Percentiles rank a stretch among this genome's conserved stretches.
Evolutionary conservation across 805 yeast genomes (phyloP).

Genomic region (Wickerhamiella cacticola): DNA sequence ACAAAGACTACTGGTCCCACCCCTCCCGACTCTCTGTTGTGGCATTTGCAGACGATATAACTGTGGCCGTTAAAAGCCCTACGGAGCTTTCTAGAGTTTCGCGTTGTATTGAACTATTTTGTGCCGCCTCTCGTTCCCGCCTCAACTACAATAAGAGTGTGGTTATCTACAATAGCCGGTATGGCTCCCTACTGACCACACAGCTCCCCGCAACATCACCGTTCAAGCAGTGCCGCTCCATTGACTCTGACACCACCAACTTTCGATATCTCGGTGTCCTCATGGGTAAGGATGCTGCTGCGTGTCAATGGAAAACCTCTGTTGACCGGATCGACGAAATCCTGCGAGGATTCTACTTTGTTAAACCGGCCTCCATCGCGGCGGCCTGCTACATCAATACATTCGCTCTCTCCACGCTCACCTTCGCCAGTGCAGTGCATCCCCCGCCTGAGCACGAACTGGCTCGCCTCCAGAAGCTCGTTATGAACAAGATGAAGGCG

Average conservation of each 20-base stretch:
- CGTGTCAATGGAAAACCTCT: no score
- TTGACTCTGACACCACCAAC: not conserved
- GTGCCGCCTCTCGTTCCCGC: not conserved
- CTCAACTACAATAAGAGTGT: not conserved
- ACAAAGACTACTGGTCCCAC: not conserved
- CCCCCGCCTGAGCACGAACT: no score
- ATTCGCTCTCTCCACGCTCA: no score
- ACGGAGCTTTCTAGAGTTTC: not conserved
- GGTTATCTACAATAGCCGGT: not conserved
- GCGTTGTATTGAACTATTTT: not conserved
- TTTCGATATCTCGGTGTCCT: not conserved
- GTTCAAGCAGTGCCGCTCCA: not conserved
- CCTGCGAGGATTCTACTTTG: no score
- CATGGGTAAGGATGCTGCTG: no score
- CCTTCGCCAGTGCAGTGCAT: no score
- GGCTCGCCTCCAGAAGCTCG: no score
- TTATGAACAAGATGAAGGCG: no score
- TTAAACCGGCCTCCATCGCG: no score
- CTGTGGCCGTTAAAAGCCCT: not conserved
- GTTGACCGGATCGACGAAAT: no score
- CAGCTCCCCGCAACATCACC: not conserved
- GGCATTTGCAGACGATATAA: constrained; percentile 6
- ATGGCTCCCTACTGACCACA: not conserved
- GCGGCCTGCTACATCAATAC: no score
- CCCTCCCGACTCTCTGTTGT: not conserved